phyloP scores from a whole-genome alignment of 192 early-diverging fungal species.

The Coemansia aciculifera region DNA sequence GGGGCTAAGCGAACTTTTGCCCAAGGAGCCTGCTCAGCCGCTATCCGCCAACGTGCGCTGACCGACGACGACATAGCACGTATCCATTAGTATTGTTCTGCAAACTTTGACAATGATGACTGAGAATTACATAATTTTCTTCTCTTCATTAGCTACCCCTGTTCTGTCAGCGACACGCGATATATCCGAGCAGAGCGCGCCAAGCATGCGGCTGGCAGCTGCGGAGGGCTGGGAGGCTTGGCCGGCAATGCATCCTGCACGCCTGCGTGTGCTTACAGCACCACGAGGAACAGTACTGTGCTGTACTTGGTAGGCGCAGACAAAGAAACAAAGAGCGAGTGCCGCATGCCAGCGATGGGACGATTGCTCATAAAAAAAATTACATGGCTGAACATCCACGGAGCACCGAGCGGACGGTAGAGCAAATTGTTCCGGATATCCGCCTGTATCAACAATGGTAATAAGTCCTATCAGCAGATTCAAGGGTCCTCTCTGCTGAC shows the following conservation, averaged over 20 bases:
- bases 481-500: not conserved
- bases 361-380: not conserved
- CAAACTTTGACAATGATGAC: not conserved
- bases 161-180: not conserved
- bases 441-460: not conserved
- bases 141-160: no score
- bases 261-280: not conserved
- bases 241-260: not conserved
- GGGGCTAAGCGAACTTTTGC: slow-evolving; percentile 6
- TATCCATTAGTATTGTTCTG: not conserved
- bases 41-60: not conserved
- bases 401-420: not conserved
- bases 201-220: not conserved
- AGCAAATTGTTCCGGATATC: not conserved
- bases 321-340: not conserved
- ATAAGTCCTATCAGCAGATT: not conserved
- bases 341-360: not conserved
- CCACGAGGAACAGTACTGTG: not conserved
- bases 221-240: not conserved
- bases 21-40: not conserved
- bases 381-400: not conserved
- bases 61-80: not conserved
- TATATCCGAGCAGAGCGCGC: slow-evolving; percentile 5
- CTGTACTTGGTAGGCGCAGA: not conserved
- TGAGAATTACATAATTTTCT: not conserved